phyloP scores from a whole-genome alignment of 495 filamentous ascomycete genomes.

The Talaromyces stipitatus region DNA sequence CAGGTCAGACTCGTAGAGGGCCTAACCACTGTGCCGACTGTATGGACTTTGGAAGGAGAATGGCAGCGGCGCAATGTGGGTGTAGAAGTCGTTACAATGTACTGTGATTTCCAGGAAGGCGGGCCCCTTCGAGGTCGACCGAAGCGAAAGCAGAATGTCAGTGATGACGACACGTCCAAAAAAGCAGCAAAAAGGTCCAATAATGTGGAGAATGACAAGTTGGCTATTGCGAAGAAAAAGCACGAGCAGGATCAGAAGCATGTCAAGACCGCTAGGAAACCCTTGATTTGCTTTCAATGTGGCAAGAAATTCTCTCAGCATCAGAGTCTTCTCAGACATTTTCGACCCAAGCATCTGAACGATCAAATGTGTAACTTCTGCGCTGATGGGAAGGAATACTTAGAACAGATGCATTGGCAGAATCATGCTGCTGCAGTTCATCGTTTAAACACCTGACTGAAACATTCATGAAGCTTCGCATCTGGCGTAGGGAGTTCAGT shows the following conservation, averaged over 20 bases:
- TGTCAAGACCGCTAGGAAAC: not conserved
- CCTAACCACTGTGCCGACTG: not conserved
- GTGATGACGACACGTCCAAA: conserved; percentile 4
- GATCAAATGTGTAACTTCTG: not conserved
- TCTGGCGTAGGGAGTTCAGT: too few species aligned
- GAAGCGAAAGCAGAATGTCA: conserved; percentile 9
- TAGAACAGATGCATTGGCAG: not conserved
- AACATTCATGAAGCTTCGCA: too few species aligned
- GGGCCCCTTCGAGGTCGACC: conserved; percentile 8
- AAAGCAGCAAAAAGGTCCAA: not conserved
- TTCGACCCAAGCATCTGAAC: not conserved
- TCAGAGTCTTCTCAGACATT: not conserved
- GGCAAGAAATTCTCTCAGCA: not conserved
- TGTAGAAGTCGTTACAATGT: not conserved
- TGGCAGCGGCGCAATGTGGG: not conserved
- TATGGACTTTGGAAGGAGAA: not conserved
- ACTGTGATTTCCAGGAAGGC: conserved; percentile 5
- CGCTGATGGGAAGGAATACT: not conserved
- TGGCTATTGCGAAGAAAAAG: not conserved
- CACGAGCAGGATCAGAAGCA: not conserved
- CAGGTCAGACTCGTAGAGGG: not conserved
- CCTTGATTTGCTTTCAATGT: not conserved
- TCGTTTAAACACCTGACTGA: not conserved
- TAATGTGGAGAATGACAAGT: not conserved
- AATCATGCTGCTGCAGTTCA: not conserved